Evolutionary conservation across 148 eudicot genomes (phyloP), one percentile per base, ranked within the genome.

Genomic region (Cornus kousa): DNA sequence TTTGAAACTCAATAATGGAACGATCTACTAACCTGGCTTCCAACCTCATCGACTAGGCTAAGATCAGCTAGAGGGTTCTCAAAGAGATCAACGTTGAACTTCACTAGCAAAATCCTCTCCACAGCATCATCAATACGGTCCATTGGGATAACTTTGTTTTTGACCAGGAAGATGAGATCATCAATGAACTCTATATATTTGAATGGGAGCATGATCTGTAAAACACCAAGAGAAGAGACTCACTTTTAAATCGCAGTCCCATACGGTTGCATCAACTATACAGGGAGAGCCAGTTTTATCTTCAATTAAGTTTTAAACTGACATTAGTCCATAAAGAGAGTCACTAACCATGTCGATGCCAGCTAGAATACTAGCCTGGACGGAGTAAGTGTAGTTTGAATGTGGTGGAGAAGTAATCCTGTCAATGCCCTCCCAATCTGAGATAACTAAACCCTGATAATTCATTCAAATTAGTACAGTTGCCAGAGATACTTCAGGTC

Each of bases 401-500:
- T 87, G 91, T 68, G 87, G 83, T 19, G 98, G 97, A 75, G 88
- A 71, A 57, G 97, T 95, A 74, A 95, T 87, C 82, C 89, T 86
- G 86, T 95, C 98, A 68, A 95, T 84, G 48, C 98, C 98, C 81
- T 95, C 83, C 97, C 96, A 95, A 86, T 95, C 97, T 33, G 98
- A 90, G 88, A 93, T 95, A 67, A 93, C 93, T 76, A 95, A 93
- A 82, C 98, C 98, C 97, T 95, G 91, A 67, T 23, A 67, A 40
- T 68, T 32, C 65, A 71, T 40, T 31, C 67, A 9, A 73, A 78
- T 60, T 67, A 68, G 13, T 2, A 14, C 17, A 40, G 32, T 69
- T 40, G 62, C 20, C 71, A 79, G 28, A 79, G 11, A 80, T 53
- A 55, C 37, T 40, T 65, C 24, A 5, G 3, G 6, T 72, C 39